Evolutionary conservation across 148 eudicot genomes (phyloP).

Genomic region (Persicaria maculosa): DNA sequence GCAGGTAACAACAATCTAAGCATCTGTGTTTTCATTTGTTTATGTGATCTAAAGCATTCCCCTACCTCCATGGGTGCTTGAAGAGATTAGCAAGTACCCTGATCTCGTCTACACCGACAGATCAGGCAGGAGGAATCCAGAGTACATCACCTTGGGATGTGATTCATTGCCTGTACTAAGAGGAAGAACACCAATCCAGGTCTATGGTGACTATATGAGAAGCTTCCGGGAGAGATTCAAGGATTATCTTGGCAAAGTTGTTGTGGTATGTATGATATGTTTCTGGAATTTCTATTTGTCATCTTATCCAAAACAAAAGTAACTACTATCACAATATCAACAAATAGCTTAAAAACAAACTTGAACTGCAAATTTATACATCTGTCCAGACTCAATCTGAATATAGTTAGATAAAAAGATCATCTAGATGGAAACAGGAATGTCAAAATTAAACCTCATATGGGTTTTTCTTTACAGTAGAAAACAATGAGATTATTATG

Average conservation of each 20-base stretch:
- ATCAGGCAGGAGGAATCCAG: slow-evolving; percentile 92
- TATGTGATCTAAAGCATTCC: slow-evolving; percentile 60
- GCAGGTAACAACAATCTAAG: background rate
- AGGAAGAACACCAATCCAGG: slow-evolving; percentile 98
- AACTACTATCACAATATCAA: background rate
- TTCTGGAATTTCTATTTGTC: background rate
- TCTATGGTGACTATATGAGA: slow-evolving; percentile 83
- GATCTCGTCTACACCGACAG: slow-evolving; percentile 91
- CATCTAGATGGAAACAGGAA: background rate
- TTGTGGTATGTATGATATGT: slow-evolving; percentile 49
- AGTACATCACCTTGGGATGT: slow-evolving; percentile 81
- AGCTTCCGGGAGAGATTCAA: slow-evolving; percentile 75
- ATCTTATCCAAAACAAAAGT: background rate
- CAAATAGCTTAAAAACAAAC: background rate
- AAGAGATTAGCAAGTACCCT: slow-evolving; percentile 83
- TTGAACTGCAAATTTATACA: background rate
- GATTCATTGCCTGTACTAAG: slow-evolving; percentile 70
- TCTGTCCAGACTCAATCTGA: background rate
- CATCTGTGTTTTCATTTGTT: background rate
- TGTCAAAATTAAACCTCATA: too few relatives aligned
- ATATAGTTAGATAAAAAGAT: background rate
- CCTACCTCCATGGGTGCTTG: slow-evolving; percentile 95
- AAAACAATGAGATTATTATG: background rate
- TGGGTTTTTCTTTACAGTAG: background rate
- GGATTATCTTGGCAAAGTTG: slow-evolving; percentile 63